These are phyloP conservation scores for Kazachstania africana DNA, from an alignment of 805 yeast genomes.

Conservation along the genomic window DNA sequence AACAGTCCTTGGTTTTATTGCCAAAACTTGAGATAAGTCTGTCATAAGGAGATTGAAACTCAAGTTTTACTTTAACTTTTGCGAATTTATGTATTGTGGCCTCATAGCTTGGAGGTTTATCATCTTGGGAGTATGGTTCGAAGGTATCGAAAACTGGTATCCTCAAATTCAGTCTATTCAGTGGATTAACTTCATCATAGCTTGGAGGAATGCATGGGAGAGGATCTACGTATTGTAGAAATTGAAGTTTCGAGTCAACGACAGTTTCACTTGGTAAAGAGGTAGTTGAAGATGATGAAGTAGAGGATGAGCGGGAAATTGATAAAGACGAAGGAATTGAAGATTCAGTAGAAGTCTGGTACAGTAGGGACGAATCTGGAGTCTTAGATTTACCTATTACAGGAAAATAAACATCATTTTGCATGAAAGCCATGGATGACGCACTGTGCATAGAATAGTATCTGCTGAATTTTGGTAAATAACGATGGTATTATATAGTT, in stretches of 20 bases:
- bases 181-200: constrained; percentile 18
- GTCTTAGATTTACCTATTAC: no score
- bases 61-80: constrained; percentile 51
- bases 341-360: no score
- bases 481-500: no score
- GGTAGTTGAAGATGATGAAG: no score
- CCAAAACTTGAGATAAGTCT: neutral
- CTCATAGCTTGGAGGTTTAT: constrained; percentile 48
- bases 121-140: constrained; percentile 39
- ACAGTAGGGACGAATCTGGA: no score
- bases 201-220: constrained; percentile 27
- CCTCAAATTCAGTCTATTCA: constrained; percentile 8
- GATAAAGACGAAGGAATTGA: no score
- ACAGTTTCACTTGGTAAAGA: neutral
- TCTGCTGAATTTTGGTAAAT: no score
- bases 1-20: constrained; percentile 58
- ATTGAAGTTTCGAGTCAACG: constrained; percentile 2
- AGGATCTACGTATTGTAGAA: constrained; percentile 28
- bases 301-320: no score
- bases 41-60: constrained; percentile 33
- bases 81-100: constrained; percentile 58
- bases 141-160: constrained; percentile 28
- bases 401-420: no score
- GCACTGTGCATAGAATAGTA: no score
- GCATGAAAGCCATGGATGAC: no score